These are phyloP conservation scores for Mycena rosella DNA, from an alignment of 768 basidiomycete genomes.

Conservation along the genomic window DNA sequence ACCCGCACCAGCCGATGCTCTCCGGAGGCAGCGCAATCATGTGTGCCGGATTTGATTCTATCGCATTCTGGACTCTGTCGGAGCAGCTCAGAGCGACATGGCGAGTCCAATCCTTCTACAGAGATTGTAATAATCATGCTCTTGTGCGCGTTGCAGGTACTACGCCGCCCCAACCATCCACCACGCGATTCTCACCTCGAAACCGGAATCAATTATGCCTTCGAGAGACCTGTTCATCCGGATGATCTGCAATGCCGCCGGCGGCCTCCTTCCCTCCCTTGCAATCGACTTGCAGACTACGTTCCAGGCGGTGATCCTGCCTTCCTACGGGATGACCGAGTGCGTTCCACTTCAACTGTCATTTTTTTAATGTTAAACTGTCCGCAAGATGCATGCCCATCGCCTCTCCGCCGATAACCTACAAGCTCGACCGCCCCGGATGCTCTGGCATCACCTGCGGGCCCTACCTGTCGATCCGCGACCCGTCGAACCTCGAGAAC, in stretches of 20 bases:
- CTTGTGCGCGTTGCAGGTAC: constrained; percentile 50
- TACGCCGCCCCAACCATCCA: constrained; percentile 65
- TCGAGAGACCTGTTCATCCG: constrained; percentile 53
- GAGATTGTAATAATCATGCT: neutral
- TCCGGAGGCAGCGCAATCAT: constrained; percentile 67
- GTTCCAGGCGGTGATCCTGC: constrained; percentile 66
- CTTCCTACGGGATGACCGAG: constrained; percentile 73
- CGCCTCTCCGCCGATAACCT: constrained; percentile 56
- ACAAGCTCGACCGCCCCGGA: constrained; percentile 59
- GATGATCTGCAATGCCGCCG: constrained; percentile 64
- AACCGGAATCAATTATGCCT: constrained; percentile 47
- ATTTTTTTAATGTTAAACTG: neutral
- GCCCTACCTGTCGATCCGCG: constrained; percentile 59
- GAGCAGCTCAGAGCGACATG: constrained; percentile 58
- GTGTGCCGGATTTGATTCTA: constrained; percentile 66
- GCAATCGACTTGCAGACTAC: constrained; percentile 60
- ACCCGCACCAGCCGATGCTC: constrained; percentile 52
- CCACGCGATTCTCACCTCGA: constrained; percentile 58
- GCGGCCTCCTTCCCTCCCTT: constrained; percentile 64
- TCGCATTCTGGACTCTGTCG: constrained; percentile 61
- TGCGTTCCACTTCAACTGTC: constrained; percentile 29
- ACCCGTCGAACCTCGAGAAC: constrained; percentile 49
- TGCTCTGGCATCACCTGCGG: constrained; percentile 63
- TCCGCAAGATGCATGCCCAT: constrained; percentile 62
- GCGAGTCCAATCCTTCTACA: constrained; percentile 47